Conservation (phyloP, 1,284 basidiomycete genomes). For the Austropuccinia psidii region DNA sequence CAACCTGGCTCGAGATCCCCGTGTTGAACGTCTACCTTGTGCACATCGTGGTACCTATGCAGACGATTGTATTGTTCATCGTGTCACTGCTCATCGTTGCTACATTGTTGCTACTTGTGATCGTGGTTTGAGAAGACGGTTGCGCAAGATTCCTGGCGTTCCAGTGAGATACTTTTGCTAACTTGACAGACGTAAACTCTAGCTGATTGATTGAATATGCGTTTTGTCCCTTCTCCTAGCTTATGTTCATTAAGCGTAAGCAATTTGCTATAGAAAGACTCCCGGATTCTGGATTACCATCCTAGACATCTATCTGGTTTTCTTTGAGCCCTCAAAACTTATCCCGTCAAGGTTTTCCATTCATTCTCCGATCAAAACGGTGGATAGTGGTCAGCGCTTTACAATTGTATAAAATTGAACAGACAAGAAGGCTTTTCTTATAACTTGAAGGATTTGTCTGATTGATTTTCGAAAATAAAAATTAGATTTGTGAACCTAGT, state of each 20-base stretch:
- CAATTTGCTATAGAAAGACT: conserved; percentile 85
- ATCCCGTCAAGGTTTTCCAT: too few species aligned
- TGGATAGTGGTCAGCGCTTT: too few species aligned
- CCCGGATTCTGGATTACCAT: conserved; percentile 79
- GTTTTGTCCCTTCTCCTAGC: conserved; percentile 38
- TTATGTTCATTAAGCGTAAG: conserved; percentile 89
- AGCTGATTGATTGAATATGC: not conserved
- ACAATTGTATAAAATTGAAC: too few species aligned
- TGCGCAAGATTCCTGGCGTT: conserved; percentile 88
- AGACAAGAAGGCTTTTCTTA: too few species aligned
- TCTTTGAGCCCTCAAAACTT: too few species aligned
- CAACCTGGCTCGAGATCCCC: conserved; percentile 91
- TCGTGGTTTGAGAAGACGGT: conserved; percentile 79
- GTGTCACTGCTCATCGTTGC: conserved; percentile 88
- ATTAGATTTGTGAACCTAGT: too few species aligned
- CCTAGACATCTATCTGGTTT: too few species aligned
- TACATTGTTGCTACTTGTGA: conserved; percentile 98
- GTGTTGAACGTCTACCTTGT: conserved; percentile 88
- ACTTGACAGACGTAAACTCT: not conserved
- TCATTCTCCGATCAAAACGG: too few species aligned
- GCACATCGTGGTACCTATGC: conserved; percentile 93
- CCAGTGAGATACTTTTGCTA: conserved; percentile 50
- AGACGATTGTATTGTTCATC: conserved; percentile 94
- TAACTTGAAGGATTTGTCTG: too few species aligned
- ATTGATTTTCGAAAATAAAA: too few species aligned